Evolutionary conservation across 139 green algal species (phyloP).

Genomic region (Chlamydomonas incerta): DNA sequence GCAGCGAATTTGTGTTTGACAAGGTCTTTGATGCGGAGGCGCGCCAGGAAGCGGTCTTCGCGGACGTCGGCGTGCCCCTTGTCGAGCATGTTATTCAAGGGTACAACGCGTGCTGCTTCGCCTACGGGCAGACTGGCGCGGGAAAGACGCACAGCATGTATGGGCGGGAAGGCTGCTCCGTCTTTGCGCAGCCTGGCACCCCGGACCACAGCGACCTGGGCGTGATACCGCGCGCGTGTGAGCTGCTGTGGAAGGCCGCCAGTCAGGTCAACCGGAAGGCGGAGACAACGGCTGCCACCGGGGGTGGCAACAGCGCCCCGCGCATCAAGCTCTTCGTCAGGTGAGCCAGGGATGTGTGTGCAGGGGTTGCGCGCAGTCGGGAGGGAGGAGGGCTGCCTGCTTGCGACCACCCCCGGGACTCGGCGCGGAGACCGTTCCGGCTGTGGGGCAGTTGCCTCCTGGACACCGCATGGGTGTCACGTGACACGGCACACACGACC

Average conservation of each 20-base stretch:
- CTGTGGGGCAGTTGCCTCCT: no score
- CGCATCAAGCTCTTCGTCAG: constrained; percentile 32
- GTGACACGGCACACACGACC: no score
- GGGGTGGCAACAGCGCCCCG: no score
- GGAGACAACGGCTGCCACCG: background rate
- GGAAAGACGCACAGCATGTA: constrained; percentile 69
- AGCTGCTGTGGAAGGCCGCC: constrained; percentile 42
- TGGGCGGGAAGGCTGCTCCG: background rate
- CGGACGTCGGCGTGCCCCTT: constrained; percentile 27
- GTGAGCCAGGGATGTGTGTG: no score
- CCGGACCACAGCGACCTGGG: constrained; percentile 9
- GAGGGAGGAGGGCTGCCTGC: no score
- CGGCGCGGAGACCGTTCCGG: no score
- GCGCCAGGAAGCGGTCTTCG: constrained; percentile 44
- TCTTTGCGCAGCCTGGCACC: background rate
- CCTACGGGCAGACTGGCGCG: constrained; percentile 69
- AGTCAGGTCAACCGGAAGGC: constrained; percentile 17
- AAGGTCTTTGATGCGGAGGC: constrained; percentile 34
- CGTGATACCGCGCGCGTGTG: constrained; percentile 49
- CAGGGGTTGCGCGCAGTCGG: no score
- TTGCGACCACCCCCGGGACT: no score
- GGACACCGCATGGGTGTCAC: no score
- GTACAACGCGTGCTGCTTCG: constrained; percentile 69
- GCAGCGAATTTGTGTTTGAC: constrained; percentile 57
- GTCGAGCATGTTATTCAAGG: constrained; percentile 60